Conservation (phyloP, 495 filamentous ascomycete genomes). For the Penicillium parvum region DNA sequence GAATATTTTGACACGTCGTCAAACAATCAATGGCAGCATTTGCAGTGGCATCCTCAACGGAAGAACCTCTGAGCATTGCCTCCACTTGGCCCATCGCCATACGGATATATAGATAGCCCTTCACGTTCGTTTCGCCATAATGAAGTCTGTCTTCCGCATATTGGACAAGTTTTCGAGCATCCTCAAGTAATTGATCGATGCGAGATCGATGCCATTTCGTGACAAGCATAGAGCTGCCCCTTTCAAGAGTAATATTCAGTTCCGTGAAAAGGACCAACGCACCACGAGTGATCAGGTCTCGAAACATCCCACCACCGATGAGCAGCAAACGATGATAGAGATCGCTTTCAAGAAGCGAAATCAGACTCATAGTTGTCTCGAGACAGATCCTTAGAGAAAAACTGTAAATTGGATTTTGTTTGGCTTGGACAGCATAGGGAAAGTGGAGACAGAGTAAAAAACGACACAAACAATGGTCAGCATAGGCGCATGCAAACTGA, state of each 20-base stretch:
- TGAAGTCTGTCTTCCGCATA: constrained; percentile 36
- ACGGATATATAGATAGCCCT: constrained; percentile 41
- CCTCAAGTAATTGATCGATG: constrained; percentile 28
- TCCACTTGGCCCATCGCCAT: constrained; percentile 29
- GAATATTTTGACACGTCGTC: neutral
- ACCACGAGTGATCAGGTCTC: constrained; percentile 38
- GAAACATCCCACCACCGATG: constrained; percentile 45
- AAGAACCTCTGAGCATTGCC: neutral
- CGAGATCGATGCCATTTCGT: constrained; percentile 27
- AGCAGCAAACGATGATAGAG: constrained; percentile 37
- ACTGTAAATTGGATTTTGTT: constrained; percentile 41
- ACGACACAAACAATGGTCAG: constrained; percentile 38
- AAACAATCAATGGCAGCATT: neutral
- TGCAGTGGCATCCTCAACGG: neutral
- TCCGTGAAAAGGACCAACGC: constrained; percentile 34
- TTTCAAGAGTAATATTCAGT: constrained; percentile 27
- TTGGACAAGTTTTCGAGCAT: constrained; percentile 28
- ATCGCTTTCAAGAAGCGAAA: constrained; percentile 38
- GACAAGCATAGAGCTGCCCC: constrained; percentile 12
- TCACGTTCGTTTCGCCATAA: constrained; percentile 50
- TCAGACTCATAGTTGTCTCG: constrained; percentile 37
- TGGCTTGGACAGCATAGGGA: constrained; percentile 40
- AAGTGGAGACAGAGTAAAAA: constrained; percentile 47
- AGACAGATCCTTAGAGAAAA: constrained; percentile 45
- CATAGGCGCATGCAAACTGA: constrained; percentile 26